A percentile compares a stretch with the other conserved stretches of the same genome.
These are phyloP conservation scores for Saccharum officinarum DNA, from an alignment of 176 grass and related monocot genomes.

Conservation along the genomic window DNA sequence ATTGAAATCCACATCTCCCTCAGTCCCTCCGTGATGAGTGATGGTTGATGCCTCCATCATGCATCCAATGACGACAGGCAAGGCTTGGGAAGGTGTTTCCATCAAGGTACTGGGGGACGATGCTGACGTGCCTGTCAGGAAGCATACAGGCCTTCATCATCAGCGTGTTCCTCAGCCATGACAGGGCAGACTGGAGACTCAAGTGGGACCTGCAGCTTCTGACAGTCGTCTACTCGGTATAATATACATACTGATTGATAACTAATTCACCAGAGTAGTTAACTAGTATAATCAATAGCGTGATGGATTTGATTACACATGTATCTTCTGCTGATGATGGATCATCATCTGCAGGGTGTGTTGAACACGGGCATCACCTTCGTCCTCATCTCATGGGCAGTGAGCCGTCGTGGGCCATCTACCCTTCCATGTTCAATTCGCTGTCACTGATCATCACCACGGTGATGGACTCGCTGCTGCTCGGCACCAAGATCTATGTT, in stretches of 20 bases:
- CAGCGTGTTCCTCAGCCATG: not conserved
- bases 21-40: no score
- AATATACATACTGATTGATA: not conserved
- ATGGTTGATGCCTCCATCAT: no score
- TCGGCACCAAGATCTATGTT: constrained; percentile 29
- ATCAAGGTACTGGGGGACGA: constrained; percentile 34
- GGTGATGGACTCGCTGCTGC: not conserved
- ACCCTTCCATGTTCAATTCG: constrained; percentile 53
- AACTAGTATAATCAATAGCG: not conserved
- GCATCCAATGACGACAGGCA: not conserved
- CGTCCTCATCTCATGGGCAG: constrained; percentile 40
- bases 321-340: not conserved
- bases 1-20: no score
- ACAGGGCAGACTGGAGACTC: constrained; percentile 30
- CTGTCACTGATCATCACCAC: constrained; percentile 39
- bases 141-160: not conserved
- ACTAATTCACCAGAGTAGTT: no score
- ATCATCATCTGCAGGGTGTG: constrained; percentile 21
- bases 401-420: constrained; percentile 38
- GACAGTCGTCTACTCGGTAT: constrained; percentile 45
- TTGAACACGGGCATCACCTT: constrained; percentile 41
- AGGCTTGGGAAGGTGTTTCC: constrained; percentile 37
- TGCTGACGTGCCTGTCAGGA: constrained; percentile 41
- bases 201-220: constrained; percentile 50
- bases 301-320: not conserved